Base-by-base conservation (phyloP, 768 basidiomycete genomes). In the Clathrus columnatus region DNA sequence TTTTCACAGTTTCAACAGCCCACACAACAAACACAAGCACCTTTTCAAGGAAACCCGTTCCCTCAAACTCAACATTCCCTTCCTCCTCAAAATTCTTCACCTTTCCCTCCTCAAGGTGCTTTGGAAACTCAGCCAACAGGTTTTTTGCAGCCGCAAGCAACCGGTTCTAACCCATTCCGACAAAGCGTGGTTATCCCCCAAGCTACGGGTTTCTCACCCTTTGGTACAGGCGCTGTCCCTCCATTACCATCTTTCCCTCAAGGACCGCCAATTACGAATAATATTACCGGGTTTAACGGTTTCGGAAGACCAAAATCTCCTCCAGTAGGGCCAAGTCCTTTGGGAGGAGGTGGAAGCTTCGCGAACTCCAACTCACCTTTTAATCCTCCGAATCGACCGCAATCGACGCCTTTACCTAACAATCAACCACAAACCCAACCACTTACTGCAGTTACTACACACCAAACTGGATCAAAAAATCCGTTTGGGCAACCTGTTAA, bases 391-490 rank as follows among this genome's bases (percentile, higher is more conserved):
- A 56, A 54, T 27, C 29, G 55, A 20, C 58, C 55, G 18, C 54
- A 48, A 51, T 51, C 58, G 20, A 57, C 56, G 5, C 56, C 56
- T 18, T 50, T 57, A n/a, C 50, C 56, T 5, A 24, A 30, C 21
- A 21, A 28, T 48, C 57, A 59, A 29, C 64, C 59, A 48, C 63
- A 59, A 17, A n/a, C 46, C 4, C 63, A 68, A 52, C 48, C 60
- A 28, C 14, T 47, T 61, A 62, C 29, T 42, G 59, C 42, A 6
- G 77, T 97, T 24, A 84, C 82, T 62, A 77, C 92, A 5, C 94
- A 98, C 67, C 83, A 87, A 66, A 99, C 96, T 2, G 95, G 96
- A 24, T 90, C 91, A 6, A 84, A 82, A 61, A 99, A 99, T 75
- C 96, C 96, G 2, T 99, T 99, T 60, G 94, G 92, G 5, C 79